Evolutionary conservation across 495 filamentous ascomycete species (phyloP), one percentile per base, ranked within the genome.

Genomic region (Annulohypoxylon moriforme): DNA sequence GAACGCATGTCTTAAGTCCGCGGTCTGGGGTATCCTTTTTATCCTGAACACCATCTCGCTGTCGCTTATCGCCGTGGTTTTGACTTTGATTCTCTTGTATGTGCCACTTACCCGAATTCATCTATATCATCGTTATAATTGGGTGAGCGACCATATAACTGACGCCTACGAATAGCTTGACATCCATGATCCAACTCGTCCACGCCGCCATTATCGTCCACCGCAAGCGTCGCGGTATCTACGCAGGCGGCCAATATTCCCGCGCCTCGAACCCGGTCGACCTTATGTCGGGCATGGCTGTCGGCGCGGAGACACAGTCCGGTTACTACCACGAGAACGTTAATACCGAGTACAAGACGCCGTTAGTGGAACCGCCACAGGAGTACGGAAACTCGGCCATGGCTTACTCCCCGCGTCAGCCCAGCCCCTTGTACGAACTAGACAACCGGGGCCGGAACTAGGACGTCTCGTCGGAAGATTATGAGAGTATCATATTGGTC

Each of bases 201-300:
- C 64, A 73, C 47, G 74, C 67, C 1, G 67, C 70, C 2, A 63
- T 69, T 18, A 64, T 76, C 47, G 59, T 76, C 44, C 69, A 76
- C 62, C 61, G 64, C 53, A 73, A 73, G 63, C 69, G 73, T 58
- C 31, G 38, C 3, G 69, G 69, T 9, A 67, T 62, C 22, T 33
- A 69, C 8, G 61, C 29, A 8, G 60, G 65, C 25, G 65, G 65
- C 27, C 60, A 59, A 11, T 75, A 75, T 56, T 29, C 50, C 8
- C 64, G 46, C 9, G 27, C 69, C 3, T 1, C n/a, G 2, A 66
- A 75, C 69, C 61, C 60, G 20, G 16, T 49, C 11, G 58, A 44
- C 50, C 7, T 22, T n/a, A 34, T 31, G 10, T 66, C 65, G 46
- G 60, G 42, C 56, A 25, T 6, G n/a, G 27, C 10, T 20, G 47